Base-by-base conservation (phyloP, 1,284 basidiomycete species). In the Trichosporon ovoides region DNA sequence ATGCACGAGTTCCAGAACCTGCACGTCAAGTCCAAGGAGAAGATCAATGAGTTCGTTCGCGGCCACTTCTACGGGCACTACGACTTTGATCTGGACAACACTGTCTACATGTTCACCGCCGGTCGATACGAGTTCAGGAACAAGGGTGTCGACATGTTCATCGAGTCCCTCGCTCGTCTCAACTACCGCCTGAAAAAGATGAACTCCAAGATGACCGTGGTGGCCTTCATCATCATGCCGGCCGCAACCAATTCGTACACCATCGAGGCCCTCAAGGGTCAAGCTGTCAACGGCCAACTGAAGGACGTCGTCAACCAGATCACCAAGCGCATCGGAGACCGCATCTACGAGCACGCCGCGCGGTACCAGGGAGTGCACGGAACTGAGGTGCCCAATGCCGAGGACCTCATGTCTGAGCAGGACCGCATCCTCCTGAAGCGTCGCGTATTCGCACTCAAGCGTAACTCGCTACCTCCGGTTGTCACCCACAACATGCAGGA, bases 81-180 rank as follows among this genome's bases (percentile, higher is more conserved):
- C 77, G 88, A 96, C 77, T 96, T 95, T 74, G 90, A 95, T 76
- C 82, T 93, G 49, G 92, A 98, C 46, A 95, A 97, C 78, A 98
- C 94, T 2, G 82, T 98, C 62, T 98, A 98, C 80, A 86, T 97
- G 83, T 98, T 98, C 81, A 98, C 92, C 14, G 95, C 95, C n/a
- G 95, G 95, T 50, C 85, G 95, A 52, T 98, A 98, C 78, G 95
- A 98, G 78, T 98, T 96, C 78, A 84, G 95, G 49, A 98, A 98
- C 82, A 98, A 98, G 82, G 95, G 95, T 67, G 92, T 97, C 43
- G 95, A 98, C 77, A 96, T 98, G 93, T 98, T 97, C 77, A 94
- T 98, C 70, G 95, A 98, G 79, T 85, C 89, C 28, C 84, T 98
- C 57, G 94, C 95, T 31, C 88, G 92, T 78, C 83, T 97, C 55